A percentile compares a stretch with the other conserved stretches of the same genome.
Conservation (phyloP, 371 early-diverging fungal genomes). For the Blastocladiella emersonii region DNA sequence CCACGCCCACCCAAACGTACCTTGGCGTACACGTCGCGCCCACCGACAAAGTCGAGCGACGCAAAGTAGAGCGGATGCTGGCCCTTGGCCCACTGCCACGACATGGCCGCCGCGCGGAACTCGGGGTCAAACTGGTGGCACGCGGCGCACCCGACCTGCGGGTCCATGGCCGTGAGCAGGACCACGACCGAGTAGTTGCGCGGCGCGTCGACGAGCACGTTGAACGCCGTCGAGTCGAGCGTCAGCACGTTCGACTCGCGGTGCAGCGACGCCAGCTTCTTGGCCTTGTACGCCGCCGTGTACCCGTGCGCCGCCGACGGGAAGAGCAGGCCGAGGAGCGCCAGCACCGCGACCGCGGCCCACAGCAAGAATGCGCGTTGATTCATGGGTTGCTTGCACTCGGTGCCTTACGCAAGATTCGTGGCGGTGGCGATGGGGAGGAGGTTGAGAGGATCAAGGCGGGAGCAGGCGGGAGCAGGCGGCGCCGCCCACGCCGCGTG, state of each 20-base stretch:
- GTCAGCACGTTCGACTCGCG: slow-evolving; percentile 4
- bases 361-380: no score
- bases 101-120: slow-evolving; percentile 41
- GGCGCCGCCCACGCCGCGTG: no score
- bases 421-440: no score
- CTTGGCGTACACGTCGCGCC: slow-evolving; percentile 56
- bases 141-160: slow-evolving; percentile 50
- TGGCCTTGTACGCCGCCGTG: neutral
- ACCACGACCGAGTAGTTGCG: slow-evolving; percentile 62
- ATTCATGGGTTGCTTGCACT: no score
- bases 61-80: slow-evolving; percentile 44
- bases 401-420: no score
- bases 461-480: no score
- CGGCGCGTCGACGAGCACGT: slow-evolving; percentile 48
- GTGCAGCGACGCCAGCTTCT: neutral
- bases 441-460: no score
- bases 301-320: no score
- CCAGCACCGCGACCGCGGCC: no score
- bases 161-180: slow-evolving; percentile 55
- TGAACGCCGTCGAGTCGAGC: slow-evolving; percentile 44
- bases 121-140: slow-evolving; percentile 66
- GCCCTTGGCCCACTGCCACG: slow-evolving; percentile 13
- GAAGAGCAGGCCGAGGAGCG: no score
- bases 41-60: slow-evolving; percentile 53
- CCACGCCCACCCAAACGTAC: no score